Evolutionary conservation across 208 protist genomes (phyloP).

Genomic region (Trypanosoma vivax): DNA sequence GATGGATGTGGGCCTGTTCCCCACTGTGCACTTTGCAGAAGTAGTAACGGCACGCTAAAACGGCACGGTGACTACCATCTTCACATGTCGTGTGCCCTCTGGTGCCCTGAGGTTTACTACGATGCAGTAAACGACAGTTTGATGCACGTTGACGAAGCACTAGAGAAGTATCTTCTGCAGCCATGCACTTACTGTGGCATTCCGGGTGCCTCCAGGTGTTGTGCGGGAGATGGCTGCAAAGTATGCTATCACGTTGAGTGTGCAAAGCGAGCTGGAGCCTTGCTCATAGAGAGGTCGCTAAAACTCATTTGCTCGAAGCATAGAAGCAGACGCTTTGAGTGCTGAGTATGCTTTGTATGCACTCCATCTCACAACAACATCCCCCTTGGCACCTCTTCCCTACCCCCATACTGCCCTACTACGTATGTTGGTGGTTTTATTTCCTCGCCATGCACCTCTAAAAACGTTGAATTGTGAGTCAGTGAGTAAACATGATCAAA

Average conservation of each 20-base stretch:
- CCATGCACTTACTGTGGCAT: constrained; percentile 51
- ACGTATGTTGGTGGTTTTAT: no score
- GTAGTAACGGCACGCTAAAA: background rate
- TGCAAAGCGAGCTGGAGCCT: constrained; percentile 21
- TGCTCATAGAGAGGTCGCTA: constrained; percentile 14
- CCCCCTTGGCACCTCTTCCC: no score
- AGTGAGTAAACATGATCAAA: no score
- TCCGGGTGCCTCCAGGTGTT: constrained; percentile 37
- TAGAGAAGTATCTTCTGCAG: constrained; percentile 22
- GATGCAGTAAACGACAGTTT: constrained; percentile 20
- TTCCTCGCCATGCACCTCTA: no score
- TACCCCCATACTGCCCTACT: no score
- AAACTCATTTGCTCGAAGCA: constrained; percentile 18
- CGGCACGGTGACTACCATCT: constrained; percentile 10
- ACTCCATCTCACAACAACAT: no score
- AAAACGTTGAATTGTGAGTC: no score
- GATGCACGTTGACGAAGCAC: constrained; percentile 22
- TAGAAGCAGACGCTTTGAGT: background rate
- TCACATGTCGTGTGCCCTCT: constrained; percentile 60
- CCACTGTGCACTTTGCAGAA: constrained; percentile 13
- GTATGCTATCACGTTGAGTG: constrained; percentile 57
- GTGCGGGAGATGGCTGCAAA: constrained; percentile 29
- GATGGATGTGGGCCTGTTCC: background rate
- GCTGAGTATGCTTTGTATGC: constrained; percentile 1
- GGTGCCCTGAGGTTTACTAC: constrained; percentile 73